A percentile compares a stretch with the other conserved stretches of the same genome.
Conservation (phyloP, 306 rosid genomes). For the Vicia sativa region DNA sequence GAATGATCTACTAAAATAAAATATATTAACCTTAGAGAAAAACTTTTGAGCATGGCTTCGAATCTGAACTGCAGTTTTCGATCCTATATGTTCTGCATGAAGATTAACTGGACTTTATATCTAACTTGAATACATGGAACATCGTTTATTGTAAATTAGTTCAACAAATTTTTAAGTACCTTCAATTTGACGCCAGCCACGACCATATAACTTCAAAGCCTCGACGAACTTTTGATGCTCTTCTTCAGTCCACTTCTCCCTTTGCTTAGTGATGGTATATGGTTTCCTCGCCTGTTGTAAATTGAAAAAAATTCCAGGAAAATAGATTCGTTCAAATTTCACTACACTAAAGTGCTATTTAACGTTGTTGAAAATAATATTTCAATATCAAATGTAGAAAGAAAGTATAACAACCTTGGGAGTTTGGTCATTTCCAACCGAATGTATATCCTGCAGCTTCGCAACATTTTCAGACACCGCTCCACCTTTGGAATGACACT, state of each 20-base stretch:
- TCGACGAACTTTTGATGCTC: slow-evolving; percentile 93
- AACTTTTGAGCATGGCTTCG: slow-evolving; percentile 99
- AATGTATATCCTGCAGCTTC: slow-evolving; percentile 39
- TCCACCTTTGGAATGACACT: slow-evolving; percentile 46
- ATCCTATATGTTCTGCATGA: slow-evolving; percentile 91
- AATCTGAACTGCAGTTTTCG: slow-evolving; percentile 97
- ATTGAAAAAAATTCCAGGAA: slow-evolving; percentile 2
- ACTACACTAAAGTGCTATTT: background rate
- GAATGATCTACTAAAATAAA: slow-evolving; percentile 23
- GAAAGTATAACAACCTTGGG: slow-evolving; percentile 62
- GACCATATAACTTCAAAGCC: slow-evolving; percentile 94
- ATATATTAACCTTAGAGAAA: slow-evolving; percentile 79
- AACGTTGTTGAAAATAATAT: background rate
- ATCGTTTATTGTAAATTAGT: background rate
- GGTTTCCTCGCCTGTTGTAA: slow-evolving; percentile 79
- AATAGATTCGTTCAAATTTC: background rate
- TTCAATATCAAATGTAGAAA: slow-evolving; percentile 8
- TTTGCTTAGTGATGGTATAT: slow-evolving; percentile 85
- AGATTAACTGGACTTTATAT: slow-evolving; percentile 49
- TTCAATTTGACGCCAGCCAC: slow-evolving; percentile 98
- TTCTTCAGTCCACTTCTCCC: slow-evolving; percentile 96
- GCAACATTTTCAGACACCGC: slow-evolving; percentile 43
- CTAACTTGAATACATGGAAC: slow-evolving; percentile 27
- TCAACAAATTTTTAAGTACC: slow-evolving; percentile 47
- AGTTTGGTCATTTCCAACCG: slow-evolving; percentile 48